Evolutionary conservation across 345 rosid species (phyloP).

Genomic region (Boechera divaricarpa): DNA sequence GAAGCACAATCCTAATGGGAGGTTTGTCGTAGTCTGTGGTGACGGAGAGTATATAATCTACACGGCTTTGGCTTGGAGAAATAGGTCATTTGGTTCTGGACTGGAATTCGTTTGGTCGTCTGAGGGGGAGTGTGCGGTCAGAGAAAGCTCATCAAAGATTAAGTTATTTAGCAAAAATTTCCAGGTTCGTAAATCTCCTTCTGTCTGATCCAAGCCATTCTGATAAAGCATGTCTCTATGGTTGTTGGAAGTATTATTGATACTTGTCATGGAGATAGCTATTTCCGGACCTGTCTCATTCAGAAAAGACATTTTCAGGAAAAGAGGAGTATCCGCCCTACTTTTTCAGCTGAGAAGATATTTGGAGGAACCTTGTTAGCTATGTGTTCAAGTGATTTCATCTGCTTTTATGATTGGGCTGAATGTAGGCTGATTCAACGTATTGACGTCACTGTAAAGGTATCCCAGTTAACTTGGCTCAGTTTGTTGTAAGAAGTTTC

Average conservation of each 20-base stretch:
- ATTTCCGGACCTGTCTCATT: slow-evolving; percentile 28
- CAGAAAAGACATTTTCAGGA: slow-evolving; percentile 64
- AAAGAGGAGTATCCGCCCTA: slow-evolving; percentile 86
- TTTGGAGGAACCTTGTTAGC: slow-evolving; percentile 94
- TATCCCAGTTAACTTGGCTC: slow-evolving; percentile 42
- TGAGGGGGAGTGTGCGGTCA: slow-evolving; percentile 97
- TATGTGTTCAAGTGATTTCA: slow-evolving; percentile 97
- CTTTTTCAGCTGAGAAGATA: slow-evolving; percentile 92
- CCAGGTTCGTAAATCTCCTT: slow-evolving; percentile 63
- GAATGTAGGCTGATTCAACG: slow-evolving; percentile 97
- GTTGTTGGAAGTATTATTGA: slow-evolving; percentile 10
- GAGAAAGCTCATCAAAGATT: slow-evolving; percentile 95
- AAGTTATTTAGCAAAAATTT: slow-evolving; percentile 90
- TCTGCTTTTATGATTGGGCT: slow-evolving; percentile 99
- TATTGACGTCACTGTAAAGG: slow-evolving; percentile 97
- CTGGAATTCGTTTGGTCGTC: slow-evolving; percentile 97
- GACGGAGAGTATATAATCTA: slow-evolving; percentile 98
- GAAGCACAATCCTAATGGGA: slow-evolving; percentile 97
- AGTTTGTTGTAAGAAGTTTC: slow-evolving; percentile 23
- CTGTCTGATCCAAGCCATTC: not conserved
- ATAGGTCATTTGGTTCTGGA: slow-evolving; percentile 98
- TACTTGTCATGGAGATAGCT: slow-evolving; percentile 14
- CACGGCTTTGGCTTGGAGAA: slow-evolving; percentile 99
- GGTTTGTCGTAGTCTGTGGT: slow-evolving; percentile 98
- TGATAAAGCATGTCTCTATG: slow-evolving; percentile 13